phyloP scores from a whole-genome alignment of 768 basidiomycete genomes.

The Suillus americanus region DNA sequence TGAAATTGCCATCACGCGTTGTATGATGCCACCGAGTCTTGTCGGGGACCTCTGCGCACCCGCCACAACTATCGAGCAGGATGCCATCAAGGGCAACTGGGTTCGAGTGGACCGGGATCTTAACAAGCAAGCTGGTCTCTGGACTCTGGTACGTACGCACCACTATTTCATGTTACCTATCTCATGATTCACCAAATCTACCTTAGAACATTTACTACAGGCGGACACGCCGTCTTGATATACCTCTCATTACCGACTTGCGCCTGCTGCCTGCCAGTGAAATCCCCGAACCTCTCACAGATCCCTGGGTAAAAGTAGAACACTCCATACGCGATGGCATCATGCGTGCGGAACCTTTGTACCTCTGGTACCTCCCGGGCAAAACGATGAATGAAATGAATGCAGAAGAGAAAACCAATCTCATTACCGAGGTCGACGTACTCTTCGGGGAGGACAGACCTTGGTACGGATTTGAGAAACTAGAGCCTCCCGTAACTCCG shows the following conservation, averaged over 20 bases:
- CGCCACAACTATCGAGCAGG: conserved; percentile 63
- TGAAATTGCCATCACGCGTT: conserved; percentile 72
- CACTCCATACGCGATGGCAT: conserved; percentile 68
- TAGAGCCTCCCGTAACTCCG: conserved; percentile 58
- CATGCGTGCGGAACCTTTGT: conserved; percentile 52
- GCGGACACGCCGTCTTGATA: conserved; percentile 78
- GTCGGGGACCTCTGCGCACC: conserved; percentile 67
- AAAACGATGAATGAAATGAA: conserved; percentile 64
- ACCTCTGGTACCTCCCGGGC: conserved; percentile 76
- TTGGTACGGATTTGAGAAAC: conserved; percentile 84
- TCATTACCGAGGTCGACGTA: conserved; percentile 92
- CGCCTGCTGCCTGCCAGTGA: conserved; percentile 59
- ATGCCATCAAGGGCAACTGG: conserved; percentile 84
- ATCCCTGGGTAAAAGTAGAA: conserved; percentile 63
- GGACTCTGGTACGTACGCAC: conserved; percentile 55
- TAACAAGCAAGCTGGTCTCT: conserved; percentile 61
- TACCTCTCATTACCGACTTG: conserved; percentile 76
- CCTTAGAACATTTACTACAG: conserved; percentile 75
- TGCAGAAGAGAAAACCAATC: conserved; percentile 51
- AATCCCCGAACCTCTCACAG: conserved; percentile 42
- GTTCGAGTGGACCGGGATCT: conserved; percentile 83
- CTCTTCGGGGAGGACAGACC: conserved; percentile 81
- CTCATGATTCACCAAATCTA: conserved; percentile 6
- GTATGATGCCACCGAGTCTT: conserved; percentile 61
- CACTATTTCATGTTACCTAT: not conserved